Percentiles rank a stretch among this genome's conserved stretches.
Conservation (phyloP, 163 green algal genomes). For the Chlorella variabilis region DNA sequence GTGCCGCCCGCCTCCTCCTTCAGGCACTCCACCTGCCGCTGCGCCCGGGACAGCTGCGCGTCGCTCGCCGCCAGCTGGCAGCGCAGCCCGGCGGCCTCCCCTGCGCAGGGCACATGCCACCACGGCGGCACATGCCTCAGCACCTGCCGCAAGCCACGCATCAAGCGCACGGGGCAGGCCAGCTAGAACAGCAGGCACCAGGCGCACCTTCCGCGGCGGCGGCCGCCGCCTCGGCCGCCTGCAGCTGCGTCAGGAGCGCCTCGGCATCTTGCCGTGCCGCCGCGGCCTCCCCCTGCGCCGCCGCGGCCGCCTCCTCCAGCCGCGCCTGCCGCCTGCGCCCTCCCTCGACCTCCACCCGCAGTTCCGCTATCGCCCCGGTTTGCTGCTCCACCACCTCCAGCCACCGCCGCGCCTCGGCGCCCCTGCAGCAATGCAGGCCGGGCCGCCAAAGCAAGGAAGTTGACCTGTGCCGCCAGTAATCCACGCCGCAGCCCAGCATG, state of each 20-base stretch:
- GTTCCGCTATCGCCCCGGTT: constrained; percentile 17
- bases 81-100: constrained; percentile 13
- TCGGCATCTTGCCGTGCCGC: not conserved
- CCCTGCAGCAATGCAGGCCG: not conserved
- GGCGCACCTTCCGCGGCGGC: constrained; percentile 8
- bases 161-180: no score
- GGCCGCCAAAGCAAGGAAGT: not conserved
- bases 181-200: not conserved
- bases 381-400: constrained; percentile 26
- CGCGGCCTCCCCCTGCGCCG: not conserved
- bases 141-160: no score
- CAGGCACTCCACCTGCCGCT: constrained; percentile 19
- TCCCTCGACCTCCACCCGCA: constrained; percentile 21
- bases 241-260: constrained; percentile 22
- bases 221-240: not conserved
- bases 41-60: constrained; percentile 11
- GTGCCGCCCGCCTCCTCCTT: constrained; percentile 13
- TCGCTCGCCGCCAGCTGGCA: constrained; percentile 28
- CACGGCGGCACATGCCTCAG: no score
- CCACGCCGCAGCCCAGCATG: no score
- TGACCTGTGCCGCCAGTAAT: not conserved
- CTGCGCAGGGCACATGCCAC: not conserved
- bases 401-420: constrained; percentile 22
- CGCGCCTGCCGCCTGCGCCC: not conserved
- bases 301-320: not conserved